Evolutionary conservation across 1,284 basidiomycete genomes (phyloP), one percentile per base, ranked within the genome.

Genomic region (Irpex lacteus): DNA sequence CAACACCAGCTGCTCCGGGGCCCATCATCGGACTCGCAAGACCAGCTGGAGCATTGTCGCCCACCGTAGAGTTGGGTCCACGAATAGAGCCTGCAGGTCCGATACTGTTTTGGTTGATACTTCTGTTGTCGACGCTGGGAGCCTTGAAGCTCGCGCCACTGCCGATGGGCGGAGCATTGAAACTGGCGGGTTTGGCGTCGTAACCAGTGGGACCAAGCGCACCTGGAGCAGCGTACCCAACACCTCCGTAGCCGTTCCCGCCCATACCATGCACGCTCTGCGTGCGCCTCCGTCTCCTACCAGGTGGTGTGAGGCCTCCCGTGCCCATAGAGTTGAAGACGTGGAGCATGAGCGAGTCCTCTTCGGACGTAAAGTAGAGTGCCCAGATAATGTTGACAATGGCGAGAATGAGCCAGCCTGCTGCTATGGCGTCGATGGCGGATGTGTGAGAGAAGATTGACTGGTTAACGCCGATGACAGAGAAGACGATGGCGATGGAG

Each of bases 361-460:
- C 96, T 74, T 98, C 96, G 1, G 95, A 92, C 4, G 96, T 97
- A 75, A 99, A 95, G 82, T 94, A 98, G 67, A 98, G 85, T 19
- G 98, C 86, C 96, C 96, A 98, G 66, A 98, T 77, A 73, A 98
- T 92, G 82, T 98, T 79, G 66, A 96, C 92, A 66, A 98, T 86
- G 38, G 95, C 84, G 62, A 97, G 86, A 67, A 99, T 86, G 71
- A 99, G 86, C 93, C 94, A 98, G 67, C 97, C 97, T 4, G 94
- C 95, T 34, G 91, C 92, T 80, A 95, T 89, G 4, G 96, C 95
- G 67, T 91, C 86, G 63, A 85, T 77, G 4, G 92, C 77, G n/a
- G 85, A 79, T 13, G 65, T 63, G 44, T 74, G 69, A 5, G 80
- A 68, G 73, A 86, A 92, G 67, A 93, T 88, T 70, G 84, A 86